phyloP scores from a whole-genome alignment of 2,329 filamentous ascomycete species.

The Epichloe brachyelytri region DNA sequence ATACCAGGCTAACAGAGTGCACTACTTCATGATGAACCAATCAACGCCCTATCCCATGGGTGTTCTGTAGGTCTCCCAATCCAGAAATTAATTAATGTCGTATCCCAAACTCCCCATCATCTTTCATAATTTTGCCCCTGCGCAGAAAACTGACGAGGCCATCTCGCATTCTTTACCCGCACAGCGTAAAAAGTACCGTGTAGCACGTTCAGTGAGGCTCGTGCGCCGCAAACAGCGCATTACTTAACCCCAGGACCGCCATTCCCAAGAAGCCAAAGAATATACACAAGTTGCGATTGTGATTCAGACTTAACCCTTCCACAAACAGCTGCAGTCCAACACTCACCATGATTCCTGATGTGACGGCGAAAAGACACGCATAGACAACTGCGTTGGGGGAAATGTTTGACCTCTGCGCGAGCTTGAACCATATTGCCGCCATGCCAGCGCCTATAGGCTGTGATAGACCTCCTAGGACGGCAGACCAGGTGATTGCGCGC shows the following conservation, averaged over 20 bases:
- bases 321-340: slow-evolving; percentile 83
- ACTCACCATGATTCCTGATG: slow-evolving; percentile 89
- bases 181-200: neutral
- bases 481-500: slow-evolving; percentile 75
- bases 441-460: slow-evolving; percentile 79
- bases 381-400: slow-evolving; percentile 48
- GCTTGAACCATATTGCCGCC: slow-evolving; percentile 74
- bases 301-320: slow-evolving; percentile 72
- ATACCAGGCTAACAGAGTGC: neutral
- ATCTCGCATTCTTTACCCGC: neutral
- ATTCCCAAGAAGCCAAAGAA: slow-evolving; percentile 76
- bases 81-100: neutral
- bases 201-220: slow-evolving; percentile 8
- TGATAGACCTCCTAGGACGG: slow-evolving; percentile 69
- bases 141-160: neutral
- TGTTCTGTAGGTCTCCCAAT: neutral
- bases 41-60: neutral
- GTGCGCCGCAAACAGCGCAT: slow-evolving; percentile 59
- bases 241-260: slow-evolving; percentile 74
- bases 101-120: neutral
- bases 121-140: neutral
- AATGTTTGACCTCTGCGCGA: slow-evolving; percentile 42
- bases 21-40: neutral
- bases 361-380: slow-evolving; percentile 74
- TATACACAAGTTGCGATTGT: slow-evolving; percentile 65